Evolutionary conservation across 2,329 filamentous ascomycete genomes (phyloP), one percentile per base, ranked within the genome.

Genomic region (Xylariaceae sp.): DNA sequence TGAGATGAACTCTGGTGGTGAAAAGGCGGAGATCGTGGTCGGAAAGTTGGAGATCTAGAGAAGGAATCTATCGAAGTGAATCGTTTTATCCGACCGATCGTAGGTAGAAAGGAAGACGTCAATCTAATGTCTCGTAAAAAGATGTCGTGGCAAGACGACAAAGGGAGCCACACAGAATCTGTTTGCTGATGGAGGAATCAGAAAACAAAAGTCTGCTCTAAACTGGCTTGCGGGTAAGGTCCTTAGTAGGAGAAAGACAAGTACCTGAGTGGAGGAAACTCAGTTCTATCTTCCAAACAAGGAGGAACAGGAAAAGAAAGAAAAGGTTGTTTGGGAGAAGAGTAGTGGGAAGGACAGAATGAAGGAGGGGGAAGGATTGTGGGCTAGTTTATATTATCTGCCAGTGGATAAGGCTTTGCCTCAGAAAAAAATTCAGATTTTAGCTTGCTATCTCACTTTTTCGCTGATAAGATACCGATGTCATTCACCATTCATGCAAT

Each of bases 51-150:
- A 31, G 34, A 43, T 48, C 34, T 44, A 44, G 34, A 38, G 38
- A 31, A 34, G 41, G 41, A 47, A 24, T 46, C 40, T 50, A 46
- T 48, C 47, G 47, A 45, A 47, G 24, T 43, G 36, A 46, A 48
- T 46, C 43, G 43, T 48, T 50, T 48, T 42, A 48, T 45, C 46
- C 48, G 46, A 42, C 48, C 42, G 46, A 36, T 34, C 38, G 47
- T 38, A 30, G 18, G 26, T 21, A 36, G 42, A 9, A 21, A 24
- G 34, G 38, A 30, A 36, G 44, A 27, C 37, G 26, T 36, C 40
- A 41, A 36, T 44, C 43, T 43, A 43, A 35, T 21, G 18, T 46
- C 40, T 48, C 34, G 40, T 29, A 13, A 32, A 40, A 24, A 11
- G 37, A 26, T 13, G 31, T 39, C 34, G 36, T 9, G 27, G 18